phyloP scores from a whole-genome alignment of 2,329 filamentous ascomycete genomes.

The Colletotrichum graminicola region DNA sequence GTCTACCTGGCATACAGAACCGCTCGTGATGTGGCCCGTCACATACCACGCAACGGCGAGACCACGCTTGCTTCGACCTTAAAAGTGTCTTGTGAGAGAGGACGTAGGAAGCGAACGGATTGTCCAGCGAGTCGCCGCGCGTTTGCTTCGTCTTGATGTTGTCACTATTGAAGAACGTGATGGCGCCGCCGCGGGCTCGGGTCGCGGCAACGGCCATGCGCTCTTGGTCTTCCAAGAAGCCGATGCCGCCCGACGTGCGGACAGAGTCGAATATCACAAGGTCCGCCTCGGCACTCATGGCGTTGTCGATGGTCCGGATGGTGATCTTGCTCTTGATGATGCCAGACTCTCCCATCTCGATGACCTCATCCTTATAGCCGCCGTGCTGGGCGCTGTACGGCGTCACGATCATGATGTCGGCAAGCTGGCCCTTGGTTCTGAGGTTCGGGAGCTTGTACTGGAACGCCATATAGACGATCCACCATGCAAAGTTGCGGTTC shows the following conservation, averaged over 20 bases:
- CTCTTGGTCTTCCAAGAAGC: constrained; percentile 17
- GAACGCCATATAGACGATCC: constrained; percentile 15
- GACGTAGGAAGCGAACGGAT: constrained; percentile 1
- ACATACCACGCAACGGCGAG: background rate
- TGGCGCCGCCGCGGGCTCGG: constrained; percentile 17
- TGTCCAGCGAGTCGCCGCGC: constrained; percentile 1
- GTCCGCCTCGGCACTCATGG: constrained; percentile 32
- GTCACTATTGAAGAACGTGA: constrained; percentile 6
- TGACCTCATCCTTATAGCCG: constrained; percentile 17
- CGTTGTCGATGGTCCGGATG: constrained; percentile 20
- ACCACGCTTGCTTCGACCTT: background rate
- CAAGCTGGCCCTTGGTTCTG: constrained; percentile 1
- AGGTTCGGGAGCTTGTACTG: constrained; percentile 20
- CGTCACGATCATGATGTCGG: constrained; percentile 25
- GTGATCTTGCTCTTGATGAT: constrained; percentile 29
- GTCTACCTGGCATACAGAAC: background rate
- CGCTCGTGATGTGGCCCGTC: background rate
- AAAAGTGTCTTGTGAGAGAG: background rate
- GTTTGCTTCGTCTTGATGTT: background rate
- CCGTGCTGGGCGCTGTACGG: constrained; percentile 20
- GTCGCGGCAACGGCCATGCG: constrained; percentile 28
- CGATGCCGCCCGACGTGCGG: constrained; percentile 10
- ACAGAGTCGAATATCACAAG: constrained; percentile 29
- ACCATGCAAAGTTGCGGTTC: constrained; percentile 5
- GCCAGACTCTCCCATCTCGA: background rate